Evolutionary conservation across 1,139 yeast species (phyloP), one percentile per base, ranked within the genome.

Genomic region (Zygoascus meyerae): DNA sequence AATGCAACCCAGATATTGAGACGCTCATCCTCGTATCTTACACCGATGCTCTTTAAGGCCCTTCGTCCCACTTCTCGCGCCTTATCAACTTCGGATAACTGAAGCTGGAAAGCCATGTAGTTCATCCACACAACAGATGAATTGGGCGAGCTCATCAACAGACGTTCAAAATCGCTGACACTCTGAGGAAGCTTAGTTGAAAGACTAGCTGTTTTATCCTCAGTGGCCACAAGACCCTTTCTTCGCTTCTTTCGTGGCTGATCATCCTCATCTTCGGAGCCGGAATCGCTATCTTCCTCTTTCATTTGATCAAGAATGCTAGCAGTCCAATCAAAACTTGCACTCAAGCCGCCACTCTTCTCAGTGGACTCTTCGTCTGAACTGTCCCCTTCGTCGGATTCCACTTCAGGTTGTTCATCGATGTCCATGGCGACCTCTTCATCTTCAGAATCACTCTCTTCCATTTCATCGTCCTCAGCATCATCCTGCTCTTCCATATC

Each of bases 81-180:
- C 68, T 85, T 87, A 47, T 90, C 97, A 51, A 89, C 72, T 65
- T 92, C 98, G 71, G 95, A 85, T 55, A 92, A 74, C 66, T 90
- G 96, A 55, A 92, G 75, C 68, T 89, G 95, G 84, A 90, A 92
- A 2, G 97, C 92, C 97, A 94, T 92, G 68, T 86, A 92, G 68
- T 90, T 87, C 87, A 92, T 90, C 98, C 98, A 92, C 55, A 89
- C 70, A 44, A 90, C 78, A 1, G 98, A 90, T 2, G 96, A 86
- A 70, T 87, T 85, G 48, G 98, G 97, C 61, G 85, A 84, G 62
- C 97, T 95, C 51, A 92, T 77, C 48, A 92, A 74, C 55, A 92
- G 71, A 60, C 98, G 79, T 68, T 92, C 99, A 62, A 87, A 92
- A 67, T 92, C 99, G 48, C 81, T 71, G 42, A 81, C 83, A 46